A percentile compares a stretch with the other conserved stretches of the same genome.
phyloP scores from a whole-genome alignment of 345 rosid species.

The Sisymbrium irio region DNA sequence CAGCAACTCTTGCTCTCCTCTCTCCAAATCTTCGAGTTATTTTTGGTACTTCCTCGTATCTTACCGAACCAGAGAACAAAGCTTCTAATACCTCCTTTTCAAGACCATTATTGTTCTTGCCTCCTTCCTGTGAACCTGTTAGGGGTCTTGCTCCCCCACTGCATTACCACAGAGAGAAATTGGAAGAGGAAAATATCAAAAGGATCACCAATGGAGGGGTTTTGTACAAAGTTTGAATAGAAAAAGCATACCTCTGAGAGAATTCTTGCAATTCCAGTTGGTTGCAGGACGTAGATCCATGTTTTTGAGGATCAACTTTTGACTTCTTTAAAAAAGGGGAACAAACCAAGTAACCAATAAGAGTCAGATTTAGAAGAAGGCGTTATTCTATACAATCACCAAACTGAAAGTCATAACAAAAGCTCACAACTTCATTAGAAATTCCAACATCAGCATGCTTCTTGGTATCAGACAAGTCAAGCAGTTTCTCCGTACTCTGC shows the following conservation, averaged over 20 bases:
- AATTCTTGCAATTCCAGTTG: constrained; percentile 28
- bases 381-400: background rate
- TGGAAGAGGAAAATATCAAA: background rate
- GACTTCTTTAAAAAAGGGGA: constrained; percentile 29
- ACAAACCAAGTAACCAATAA: constrained; percentile 8
- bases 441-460: constrained; percentile 41
- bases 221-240: too few species aligned
- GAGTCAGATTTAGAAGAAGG: constrained; percentile 13
- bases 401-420: constrained; percentile 15
- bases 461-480: constrained; percentile 44
- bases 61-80: constrained; percentile 42
- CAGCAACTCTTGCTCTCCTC: constrained; percentile 38
- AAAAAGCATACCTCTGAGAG: constrained; percentile 33
- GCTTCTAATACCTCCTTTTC: constrained; percentile 52
- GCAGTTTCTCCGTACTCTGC: constrained; percentile 53
- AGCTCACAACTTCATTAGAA: constrained; percentile 36
- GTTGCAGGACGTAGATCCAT: constrained; percentile 18
- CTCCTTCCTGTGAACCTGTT: constrained; percentile 16
- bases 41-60: constrained; percentile 37
- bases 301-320: constrained; percentile 26
- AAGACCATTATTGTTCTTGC: constrained; percentile 35
- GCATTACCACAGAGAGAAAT: constrained; percentile 23
- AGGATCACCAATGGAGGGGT: background rate
- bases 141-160: constrained; percentile 37
- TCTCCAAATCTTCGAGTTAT: constrained; percentile 21